These are phyloP conservation scores for Trichocladium uniseriatum DNA, from an alignment of 495 filamentous ascomycete genomes.

Conservation along the genomic window DNA sequence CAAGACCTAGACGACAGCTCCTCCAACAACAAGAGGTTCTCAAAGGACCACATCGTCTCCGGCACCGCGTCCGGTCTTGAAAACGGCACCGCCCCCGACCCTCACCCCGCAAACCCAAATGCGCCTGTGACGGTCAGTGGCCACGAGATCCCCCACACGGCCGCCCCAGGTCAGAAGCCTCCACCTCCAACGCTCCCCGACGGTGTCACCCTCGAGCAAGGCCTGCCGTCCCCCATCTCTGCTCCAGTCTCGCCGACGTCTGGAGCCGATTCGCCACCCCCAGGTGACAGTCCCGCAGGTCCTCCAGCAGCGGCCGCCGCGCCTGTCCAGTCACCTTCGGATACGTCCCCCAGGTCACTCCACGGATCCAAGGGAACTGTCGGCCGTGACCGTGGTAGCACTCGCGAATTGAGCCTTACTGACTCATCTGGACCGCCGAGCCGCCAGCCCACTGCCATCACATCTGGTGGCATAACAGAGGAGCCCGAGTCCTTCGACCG, in stretches of 20 bases:
- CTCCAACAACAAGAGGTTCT: slow-evolving; percentile 18
- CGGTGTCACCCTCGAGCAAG: slow-evolving; percentile 17
- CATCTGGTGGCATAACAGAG: slow-evolving; percentile 21
- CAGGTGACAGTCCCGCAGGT: slow-evolving; percentile 7
- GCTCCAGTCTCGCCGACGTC: slow-evolving; percentile 17
- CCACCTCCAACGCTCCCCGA: slow-evolving; percentile 14
- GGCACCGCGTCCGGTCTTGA: slow-evolving; percentile 1
- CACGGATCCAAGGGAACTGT: slow-evolving; percentile 15
- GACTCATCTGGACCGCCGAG: slow-evolving; percentile 23
- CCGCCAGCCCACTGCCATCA: slow-evolving; percentile 19
- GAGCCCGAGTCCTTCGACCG: slow-evolving; percentile 24
- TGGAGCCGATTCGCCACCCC: slow-evolving; percentile 4
- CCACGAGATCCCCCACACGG: slow-evolving; percentile 11
- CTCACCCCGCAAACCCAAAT: neutral
- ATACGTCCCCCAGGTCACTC: slow-evolving; percentile 3
- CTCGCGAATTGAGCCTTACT: slow-evolving; percentile 20
- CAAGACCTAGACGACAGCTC: slow-evolving; percentile 13
- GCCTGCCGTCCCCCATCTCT: slow-evolving; percentile 23
- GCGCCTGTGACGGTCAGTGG: slow-evolving; percentile 8
- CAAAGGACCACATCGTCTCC: slow-evolving; percentile 11
- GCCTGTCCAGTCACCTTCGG: neutral
- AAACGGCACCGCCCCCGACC: slow-evolving; percentile 5
- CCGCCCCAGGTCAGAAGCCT: slow-evolving; percentile 10
- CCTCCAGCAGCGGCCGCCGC: slow-evolving; percentile 8
- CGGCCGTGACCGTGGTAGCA: slow-evolving; percentile 18